Evolutionary conservation across 306 rosid genomes (phyloP).

Genomic region (Cicer arietinum): DNA sequence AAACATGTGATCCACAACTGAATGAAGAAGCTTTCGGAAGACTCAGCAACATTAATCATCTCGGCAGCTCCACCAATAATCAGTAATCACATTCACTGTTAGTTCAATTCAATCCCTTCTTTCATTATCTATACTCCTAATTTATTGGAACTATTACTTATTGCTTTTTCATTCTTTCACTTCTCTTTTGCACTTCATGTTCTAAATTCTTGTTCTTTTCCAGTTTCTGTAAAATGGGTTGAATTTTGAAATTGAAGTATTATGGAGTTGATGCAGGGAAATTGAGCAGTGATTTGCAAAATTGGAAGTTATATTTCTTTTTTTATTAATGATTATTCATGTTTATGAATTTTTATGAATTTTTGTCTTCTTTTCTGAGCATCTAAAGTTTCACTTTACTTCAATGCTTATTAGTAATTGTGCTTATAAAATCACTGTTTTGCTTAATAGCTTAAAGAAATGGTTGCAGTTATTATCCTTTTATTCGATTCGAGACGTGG

Average conservation of each 20-base stretch:
- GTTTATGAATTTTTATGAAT: not conserved
- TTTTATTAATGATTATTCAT: not conserved
- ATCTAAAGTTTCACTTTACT: not conserved
- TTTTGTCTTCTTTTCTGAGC: not conserved
- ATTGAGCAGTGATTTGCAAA: not conserved
- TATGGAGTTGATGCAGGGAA: not conserved
- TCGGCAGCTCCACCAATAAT: too few relatives aligned
- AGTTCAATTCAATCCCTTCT: slow-evolving; percentile 18
- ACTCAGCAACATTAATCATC: not conserved
- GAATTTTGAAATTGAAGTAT: not conserved
- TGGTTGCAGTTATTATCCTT: slow-evolving; percentile 7
- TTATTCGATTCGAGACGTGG: not conserved
- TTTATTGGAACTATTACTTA: too few relatives aligned
- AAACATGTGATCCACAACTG: slow-evolving; percentile 29
- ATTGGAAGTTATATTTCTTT: not conserved
- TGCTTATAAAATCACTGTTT: not conserved
- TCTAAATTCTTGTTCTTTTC: too few relatives aligned
- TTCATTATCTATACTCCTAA: not conserved
- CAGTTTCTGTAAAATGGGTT: too few relatives aligned
- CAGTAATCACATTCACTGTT: not conserved
- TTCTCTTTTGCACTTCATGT: too few relatives aligned
- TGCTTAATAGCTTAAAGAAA: slow-evolving; percentile 8
- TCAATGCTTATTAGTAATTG: not conserved
- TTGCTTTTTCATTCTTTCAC: too few relatives aligned
- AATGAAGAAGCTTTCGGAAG: slow-evolving; percentile 32